Base-by-base conservation (phyloP, 2,329 filamentous ascomycete genomes). In the Neofusicoccum laricinum region DNA sequence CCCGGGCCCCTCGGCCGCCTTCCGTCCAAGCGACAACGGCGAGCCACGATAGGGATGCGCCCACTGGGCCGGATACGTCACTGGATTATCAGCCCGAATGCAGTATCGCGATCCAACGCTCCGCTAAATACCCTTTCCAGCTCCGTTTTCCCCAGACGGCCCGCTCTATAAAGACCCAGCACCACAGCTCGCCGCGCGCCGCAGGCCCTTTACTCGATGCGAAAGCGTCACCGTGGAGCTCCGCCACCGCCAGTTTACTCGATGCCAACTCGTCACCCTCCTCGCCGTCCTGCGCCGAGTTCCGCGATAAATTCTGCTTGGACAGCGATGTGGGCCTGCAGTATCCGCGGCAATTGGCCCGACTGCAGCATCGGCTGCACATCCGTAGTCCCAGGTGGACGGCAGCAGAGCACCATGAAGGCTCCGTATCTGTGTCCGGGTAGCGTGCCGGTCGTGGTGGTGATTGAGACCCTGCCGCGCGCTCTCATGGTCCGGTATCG, bases 1-100 rank as follows among this genome's bases (percentile, higher is more conserved):
- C 55, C 55, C 55, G 55, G 40, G 55, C 40, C 55, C 40, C 55
- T 59, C 55, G 55, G 41, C 40, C 40, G 55, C 40, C 55, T 36
- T 59, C 55, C 55, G 55, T 15, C 11, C 41, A 36, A 36, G 55
- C 55, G 55, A 59, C n/a, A 59, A 25, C 25, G 46, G 25, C 46
- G 11, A 17, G 21, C 21, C 21, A 6, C 25, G 46, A 49, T 48
- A 48, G 45, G 45, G 25, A n/a, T 19, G 19, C 19, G 40, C 10
- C 53, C 38, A 17, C 55, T 58, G 55, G 40, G 25, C 55, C 55
- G 55, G 51, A 21, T 59, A 46, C 55, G 55, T 59, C 55, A 59
- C 55, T 46, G 55, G 55, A 46, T 46, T 59, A 59, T 59, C 41
- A 19, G 14, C 25, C 55, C 55, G 40, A 45, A 59, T 46, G 21